Evolutionary conservation across 306 rosid species (phyloP), one percentile per base, ranked within the genome.

Genomic region (Prinsepia uniflora): DNA sequence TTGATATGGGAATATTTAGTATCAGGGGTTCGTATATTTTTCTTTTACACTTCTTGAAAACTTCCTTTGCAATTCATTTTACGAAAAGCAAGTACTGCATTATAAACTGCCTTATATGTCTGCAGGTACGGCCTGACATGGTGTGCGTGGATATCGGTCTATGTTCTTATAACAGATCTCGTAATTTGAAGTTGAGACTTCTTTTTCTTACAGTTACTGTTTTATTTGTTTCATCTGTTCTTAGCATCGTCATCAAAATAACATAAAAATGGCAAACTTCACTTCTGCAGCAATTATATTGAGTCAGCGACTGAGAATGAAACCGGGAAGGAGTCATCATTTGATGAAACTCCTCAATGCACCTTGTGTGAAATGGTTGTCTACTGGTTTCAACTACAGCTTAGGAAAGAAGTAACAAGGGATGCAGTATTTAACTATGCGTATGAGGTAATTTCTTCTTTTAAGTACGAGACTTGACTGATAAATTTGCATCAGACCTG

Each of bases 321-420:
- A 78, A 85, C 72, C 71, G 18, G 1, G 61, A 62, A 61, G 53
- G 76, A 80, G 8, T 68, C 89, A 44, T 19, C 78, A 22, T 65
- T 39, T 17, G 61, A 49, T 57, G 84, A 84, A 71, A 84, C 79
- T 42, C 70, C 83, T 42, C 65, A 77, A 34, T 90, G 96, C 72
- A 68, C 85, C 46, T 79, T 87, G 40, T 90, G 96, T 47, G 80
- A 82, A 72, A 90, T 82, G 92, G 47, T 85, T 81, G 93, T 80
- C 30, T 71, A 84, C 67, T 90, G 93, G 96, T 75, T 87, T 49
- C 93, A 87, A 87, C 85, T 77, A 77, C 86, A 90, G 75, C 79
- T 90, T 73, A 87, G 72, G 72, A 83, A 90, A 79, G 81, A 85
- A 76, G 69, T 81, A 66, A 60, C 76, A 11, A 85, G 76, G 83